These are phyloP conservation scores for Colletotrichum melonis DNA, from an alignment of 2,329 filamentous ascomycete genomes.

Conservation along the genomic window DNA sequence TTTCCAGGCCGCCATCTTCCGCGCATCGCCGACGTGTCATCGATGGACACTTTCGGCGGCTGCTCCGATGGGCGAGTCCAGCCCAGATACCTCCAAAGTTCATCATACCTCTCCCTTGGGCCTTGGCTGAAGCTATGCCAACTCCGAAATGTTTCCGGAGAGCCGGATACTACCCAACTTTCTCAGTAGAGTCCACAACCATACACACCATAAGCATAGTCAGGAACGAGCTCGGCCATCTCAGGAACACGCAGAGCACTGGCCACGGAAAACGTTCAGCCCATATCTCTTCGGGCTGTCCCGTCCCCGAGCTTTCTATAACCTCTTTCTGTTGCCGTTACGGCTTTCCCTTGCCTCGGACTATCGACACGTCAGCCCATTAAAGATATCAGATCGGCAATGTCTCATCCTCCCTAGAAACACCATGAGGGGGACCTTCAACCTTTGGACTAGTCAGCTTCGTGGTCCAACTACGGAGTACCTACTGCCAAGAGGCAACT, in stretches of 20 bases:
- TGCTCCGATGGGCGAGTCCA: constrained; percentile 16
- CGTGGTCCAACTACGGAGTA: background rate
- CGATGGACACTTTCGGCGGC: background rate
- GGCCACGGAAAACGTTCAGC: background rate
- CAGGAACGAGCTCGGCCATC: background rate
- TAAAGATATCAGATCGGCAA: constrained; percentile 1
- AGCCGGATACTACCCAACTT: background rate
- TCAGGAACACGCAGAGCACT: background rate
- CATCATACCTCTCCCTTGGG: background rate
- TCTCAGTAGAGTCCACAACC: background rate
- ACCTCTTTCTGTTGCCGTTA: background rate
- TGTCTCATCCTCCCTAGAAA: constrained; percentile 24
- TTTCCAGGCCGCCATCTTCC: background rate
- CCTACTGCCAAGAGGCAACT: background rate
- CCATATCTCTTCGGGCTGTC: constrained; percentile 11
- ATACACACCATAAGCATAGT: background rate
- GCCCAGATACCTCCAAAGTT: background rate
- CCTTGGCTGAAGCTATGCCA: background rate
- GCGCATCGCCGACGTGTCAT: constrained; percentile 6
- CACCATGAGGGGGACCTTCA: background rate
- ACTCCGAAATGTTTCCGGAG: background rate
- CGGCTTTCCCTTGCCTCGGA: constrained; percentile 24
- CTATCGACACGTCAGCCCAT: constrained; percentile 14
- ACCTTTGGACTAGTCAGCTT: background rate
- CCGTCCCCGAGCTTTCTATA: background rate